A percentile compares a stretch with the other conserved stretches of the same genome.
Evolutionary conservation across 2,329 filamentous ascomycete genomes (phyloP).

Genomic region (Phoma sp.): DNA sequence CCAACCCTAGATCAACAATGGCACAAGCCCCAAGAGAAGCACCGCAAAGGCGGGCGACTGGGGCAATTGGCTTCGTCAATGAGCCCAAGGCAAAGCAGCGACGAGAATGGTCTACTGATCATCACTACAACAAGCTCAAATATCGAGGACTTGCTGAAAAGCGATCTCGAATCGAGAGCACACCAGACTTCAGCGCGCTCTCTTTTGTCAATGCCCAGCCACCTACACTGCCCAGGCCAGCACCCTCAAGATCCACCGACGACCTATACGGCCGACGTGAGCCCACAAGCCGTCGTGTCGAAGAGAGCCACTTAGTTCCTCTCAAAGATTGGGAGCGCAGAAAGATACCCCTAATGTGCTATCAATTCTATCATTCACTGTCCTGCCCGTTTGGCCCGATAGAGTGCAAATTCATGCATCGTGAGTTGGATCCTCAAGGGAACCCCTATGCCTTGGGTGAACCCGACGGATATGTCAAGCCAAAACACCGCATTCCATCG

Average conservation of each 20-base stretch:
- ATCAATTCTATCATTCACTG: slow-evolving; percentile 32
- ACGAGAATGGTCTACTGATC: slow-evolving; percentile 21
- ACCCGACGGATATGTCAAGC: slow-evolving; percentile 24
- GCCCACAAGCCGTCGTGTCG: slow-evolving; percentile 16
- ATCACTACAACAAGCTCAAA: slow-evolving; percentile 25
- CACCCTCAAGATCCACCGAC: slow-evolving; percentile 3
- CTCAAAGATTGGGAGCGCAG: slow-evolving; percentile 28
- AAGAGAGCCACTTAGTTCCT: slow-evolving; percentile 15
- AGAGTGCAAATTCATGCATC: slow-evolving; percentile 38
- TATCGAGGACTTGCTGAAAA: slow-evolving; percentile 27
- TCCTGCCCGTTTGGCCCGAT: slow-evolving; percentile 25
- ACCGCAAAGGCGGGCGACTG: slow-evolving; percentile 1
- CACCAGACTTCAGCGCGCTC: slow-evolving; percentile 32
- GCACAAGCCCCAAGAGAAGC: slow-evolving; percentile 3
- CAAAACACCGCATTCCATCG: slow-evolving; percentile 35
- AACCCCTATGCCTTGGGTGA: slow-evolving; percentile 22
- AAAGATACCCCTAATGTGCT: slow-evolving; percentile 41
- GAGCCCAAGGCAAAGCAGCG: slow-evolving; percentile 18
- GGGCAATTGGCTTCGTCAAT: slow-evolving; percentile 37
- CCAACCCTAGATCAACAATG: not conserved
- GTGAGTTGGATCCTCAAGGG: slow-evolving; percentile 27
- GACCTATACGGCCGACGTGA: slow-evolving; percentile 37
- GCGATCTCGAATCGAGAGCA: slow-evolving; percentile 29
- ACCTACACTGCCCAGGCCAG: slow-evolving; percentile 4
- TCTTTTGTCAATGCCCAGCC: slow-evolving; percentile 34